Conservation (phyloP, 2,329 filamentous ascomycete genomes). For the Paraconiothyrium sp. region DNA sequence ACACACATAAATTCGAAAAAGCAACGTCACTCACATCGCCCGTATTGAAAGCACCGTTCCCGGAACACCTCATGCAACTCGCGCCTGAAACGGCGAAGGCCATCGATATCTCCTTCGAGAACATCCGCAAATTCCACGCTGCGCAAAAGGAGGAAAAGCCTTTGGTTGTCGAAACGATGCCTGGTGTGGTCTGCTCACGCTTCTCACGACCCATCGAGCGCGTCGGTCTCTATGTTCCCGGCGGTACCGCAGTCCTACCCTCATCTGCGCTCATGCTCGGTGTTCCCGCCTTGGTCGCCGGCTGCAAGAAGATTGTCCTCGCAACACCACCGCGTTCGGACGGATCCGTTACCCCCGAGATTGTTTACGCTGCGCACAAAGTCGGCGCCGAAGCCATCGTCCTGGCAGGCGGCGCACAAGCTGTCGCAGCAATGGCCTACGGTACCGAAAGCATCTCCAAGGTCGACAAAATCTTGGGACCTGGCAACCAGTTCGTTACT, state of each 20-base stretch:
- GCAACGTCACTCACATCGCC: constrained; percentile 89
- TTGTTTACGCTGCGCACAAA: constrained; percentile 97
- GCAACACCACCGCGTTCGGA: constrained; percentile 91
- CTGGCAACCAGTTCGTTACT: constrained; percentile 98
- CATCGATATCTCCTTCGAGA: constrained; percentile 94
- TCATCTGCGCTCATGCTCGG: constrained; percentile 98
- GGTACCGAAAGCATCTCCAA: constrained; percentile 94
- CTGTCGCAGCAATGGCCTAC: constrained; percentile 95
- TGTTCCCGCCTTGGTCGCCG: constrained; percentile 96
- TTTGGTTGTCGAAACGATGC: constrained; percentile 94
- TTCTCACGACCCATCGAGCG: constrained; percentile 93
- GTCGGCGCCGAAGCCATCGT: constrained; percentile 96
- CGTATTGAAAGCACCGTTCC: constrained; percentile 89
- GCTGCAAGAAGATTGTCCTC: constrained; percentile 92
- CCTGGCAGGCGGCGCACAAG: constrained; percentile 92
- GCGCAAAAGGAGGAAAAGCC: constrained; percentile 87
- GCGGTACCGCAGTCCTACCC: constrained; percentile 95
- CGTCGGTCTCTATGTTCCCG: constrained; percentile 95
- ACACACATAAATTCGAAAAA: constrained; percentile 98
- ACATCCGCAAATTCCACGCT: constrained; percentile 92
- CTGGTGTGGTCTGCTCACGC: constrained; percentile 91
- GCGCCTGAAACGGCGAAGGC: constrained; percentile 84
- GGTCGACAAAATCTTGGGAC: constrained; percentile 98
- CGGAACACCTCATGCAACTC: constrained; percentile 84
- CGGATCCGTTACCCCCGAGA: constrained; percentile 92